Conservation (phyloP, 345 rosid species). For the Tarenaya hassleriana region DNA sequence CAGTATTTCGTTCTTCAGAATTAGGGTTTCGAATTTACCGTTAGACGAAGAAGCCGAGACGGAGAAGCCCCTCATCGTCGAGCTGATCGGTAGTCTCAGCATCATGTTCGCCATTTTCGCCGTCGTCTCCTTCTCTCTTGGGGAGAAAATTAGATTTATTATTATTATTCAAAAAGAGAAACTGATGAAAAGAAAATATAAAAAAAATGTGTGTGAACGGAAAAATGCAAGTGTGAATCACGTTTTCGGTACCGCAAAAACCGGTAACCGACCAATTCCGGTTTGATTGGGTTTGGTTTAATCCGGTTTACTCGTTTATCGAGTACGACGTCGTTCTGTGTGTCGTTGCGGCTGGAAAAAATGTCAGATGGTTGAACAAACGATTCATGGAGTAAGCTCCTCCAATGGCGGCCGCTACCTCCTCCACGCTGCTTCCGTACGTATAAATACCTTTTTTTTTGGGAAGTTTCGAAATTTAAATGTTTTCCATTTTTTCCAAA, state of each 20-base stretch:
- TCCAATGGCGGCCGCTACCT: conserved; percentile 41
- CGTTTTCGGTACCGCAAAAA: too few species aligned
- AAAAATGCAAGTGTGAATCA: conserved; percentile 1
- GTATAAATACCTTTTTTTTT: too few species aligned
- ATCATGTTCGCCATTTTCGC: conserved; percentile 52
- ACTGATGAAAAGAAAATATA: too few species aligned
- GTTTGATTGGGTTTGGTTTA: too few species aligned
- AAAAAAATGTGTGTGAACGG: conserved; percentile 18
- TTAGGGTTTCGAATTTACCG: conserved; percentile 29
- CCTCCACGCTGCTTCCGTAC: conserved; percentile 51
- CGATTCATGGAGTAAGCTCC: conserved; percentile 17
- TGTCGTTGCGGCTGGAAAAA: background rate
- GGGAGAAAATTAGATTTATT: background rate
- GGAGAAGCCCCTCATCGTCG: conserved; percentile 47
- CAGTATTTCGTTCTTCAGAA: background rate
- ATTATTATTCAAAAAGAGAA: background rate
- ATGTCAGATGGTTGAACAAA: background rate
- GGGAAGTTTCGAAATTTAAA: too few species aligned
- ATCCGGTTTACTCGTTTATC: too few species aligned
- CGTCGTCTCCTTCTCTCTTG: conserved; percentile 2
- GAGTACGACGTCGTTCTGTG: background rate
- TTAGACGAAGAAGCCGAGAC: conserved; percentile 58
- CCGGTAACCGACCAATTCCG: too few species aligned
- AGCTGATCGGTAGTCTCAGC: conserved; percentile 36
- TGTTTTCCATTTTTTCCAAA: too few species aligned